Base-by-base conservation (phyloP, 1,284 basidiomycete species). In the Ganoderma sinense region DNA sequence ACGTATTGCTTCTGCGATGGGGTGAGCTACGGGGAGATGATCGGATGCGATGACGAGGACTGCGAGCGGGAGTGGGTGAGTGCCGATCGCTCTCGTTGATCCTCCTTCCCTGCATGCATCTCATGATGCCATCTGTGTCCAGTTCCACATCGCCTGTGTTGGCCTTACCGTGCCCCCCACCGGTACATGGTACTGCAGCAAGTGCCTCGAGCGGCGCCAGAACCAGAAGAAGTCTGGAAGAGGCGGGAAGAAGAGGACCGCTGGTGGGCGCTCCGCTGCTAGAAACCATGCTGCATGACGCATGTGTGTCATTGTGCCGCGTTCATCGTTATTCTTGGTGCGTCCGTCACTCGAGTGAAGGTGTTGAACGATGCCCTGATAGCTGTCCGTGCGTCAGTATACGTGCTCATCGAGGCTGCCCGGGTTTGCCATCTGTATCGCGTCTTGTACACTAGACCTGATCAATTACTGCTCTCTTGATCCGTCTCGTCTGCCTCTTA, bases 41-140 rank as follows among this genome's bases (percentile, higher is more conserved):
- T 99, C 76, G 97, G 91, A 3, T 99, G 97, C 80, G 97, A 99
- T 81, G 94, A 93, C 75, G 85, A 87, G n/a, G 88, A 89, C 60
- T 99, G 97, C 82, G 91, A 93, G 77, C 86, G 88, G 68, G 97
- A 99, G 92, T 99, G 97, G 97, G 96, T 97, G 77, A 79, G 94
- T 90, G 62, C 7, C 36, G 29, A 41, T 51, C n/a, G 69, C 65
- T 10, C 61, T 68, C 36, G 10, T 62, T 40, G 6, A 36, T 36
- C 48, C 14, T 64, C n/a, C 18, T 61, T 14, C 10, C 48, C 33
- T 63, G 16, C 31, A 26, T 41, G 59, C n/a, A n/a, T 53, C 65
- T 68, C 39, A 60, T 51, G 53, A 40, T 71, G 41, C 65, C 64
- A 62, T 45, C 13, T 62, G 59, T 40, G n/a, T 68, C 29, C 78